Percentiles rank a stretch among this genome's conserved stretches.
Conservation (phyloP, 805 yeast genomes). For the Jamesozyma piceae region DNA sequence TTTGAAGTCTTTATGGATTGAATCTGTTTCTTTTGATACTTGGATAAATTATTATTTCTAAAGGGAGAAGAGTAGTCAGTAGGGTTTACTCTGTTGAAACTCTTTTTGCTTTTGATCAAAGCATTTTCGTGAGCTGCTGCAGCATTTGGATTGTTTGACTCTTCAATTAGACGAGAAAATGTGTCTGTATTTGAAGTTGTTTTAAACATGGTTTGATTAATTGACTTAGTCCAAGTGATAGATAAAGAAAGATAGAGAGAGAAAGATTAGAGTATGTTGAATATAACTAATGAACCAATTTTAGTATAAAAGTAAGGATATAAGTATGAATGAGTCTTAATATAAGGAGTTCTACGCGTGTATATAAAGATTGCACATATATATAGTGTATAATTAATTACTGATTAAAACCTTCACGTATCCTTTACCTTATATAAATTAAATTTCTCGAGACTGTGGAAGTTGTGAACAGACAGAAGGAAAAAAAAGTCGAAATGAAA, state of each 20-base stretch:
- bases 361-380: too few relatives aligned
- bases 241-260: background rate
- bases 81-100: background rate
- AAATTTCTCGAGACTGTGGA: too few relatives aligned
- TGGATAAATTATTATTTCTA: slow-evolving; percentile 1
- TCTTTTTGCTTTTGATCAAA: background rate
- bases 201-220: background rate
- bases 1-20: slow-evolving; percentile 7
- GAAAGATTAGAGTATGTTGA: too few relatives aligned
- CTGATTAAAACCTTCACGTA: too few relatives aligned
- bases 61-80: slow-evolving; percentile 10
- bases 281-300: too few relatives aligned
- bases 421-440: too few relatives aligned
- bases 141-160: background rate
- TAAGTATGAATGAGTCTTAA: too few relatives aligned
- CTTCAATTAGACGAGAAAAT: slow-evolving; percentile 1
- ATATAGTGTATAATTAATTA: too few relatives aligned
- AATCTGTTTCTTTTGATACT: slow-evolving; percentile 1
- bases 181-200: slow-evolving; percentile 1
- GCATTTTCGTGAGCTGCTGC: background rate
- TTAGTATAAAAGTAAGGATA: too few relatives aligned
- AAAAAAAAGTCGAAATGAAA: too few relatives aligned
- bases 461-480: too few relatives aligned
- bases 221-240: background rate
- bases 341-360: too few relatives aligned